A percentile compares a stretch with the other conserved stretches of the same genome.
phyloP scores from a whole-genome alignment of 768 basidiomycete genomes.

The Phallus indusiatus region DNA sequence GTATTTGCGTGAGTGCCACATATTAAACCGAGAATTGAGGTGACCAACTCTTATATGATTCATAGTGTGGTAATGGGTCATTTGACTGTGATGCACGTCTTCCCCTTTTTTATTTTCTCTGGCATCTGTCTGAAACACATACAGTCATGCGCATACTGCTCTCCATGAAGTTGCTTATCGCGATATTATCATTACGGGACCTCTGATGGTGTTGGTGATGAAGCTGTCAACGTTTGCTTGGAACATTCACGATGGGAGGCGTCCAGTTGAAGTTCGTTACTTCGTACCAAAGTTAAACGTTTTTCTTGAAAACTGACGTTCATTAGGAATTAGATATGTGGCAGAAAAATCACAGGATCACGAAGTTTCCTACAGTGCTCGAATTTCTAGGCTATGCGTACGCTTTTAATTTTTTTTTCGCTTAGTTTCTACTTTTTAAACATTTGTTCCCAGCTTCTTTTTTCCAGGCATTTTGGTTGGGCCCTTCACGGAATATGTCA shows the following conservation, averaged over 20 bases:
- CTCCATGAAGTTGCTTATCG: conserved; percentile 57
- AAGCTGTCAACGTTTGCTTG: conserved; percentile 97
- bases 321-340: conserved; percentile 79
- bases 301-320: neutral
- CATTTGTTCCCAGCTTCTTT: conserved; percentile 63
- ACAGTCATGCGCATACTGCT: conserved; percentile 65
- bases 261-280: conserved; percentile 49
- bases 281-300: neutral
- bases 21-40: neutral
- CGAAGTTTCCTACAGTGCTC: conserved; percentile 64
- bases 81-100: conserved; percentile 74
- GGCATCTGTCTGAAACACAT: no score
- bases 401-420: conserved; percentile 25
- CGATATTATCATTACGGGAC: conserved; percentile 79
- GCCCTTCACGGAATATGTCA: conserved; percentile 75
- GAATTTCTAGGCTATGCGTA: conserved; percentile 90
- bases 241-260: conserved; percentile 86
- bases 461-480: conserved; percentile 94
- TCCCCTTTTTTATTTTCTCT: neutral
- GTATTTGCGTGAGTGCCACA: conserved; percentile 60
- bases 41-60: no score
- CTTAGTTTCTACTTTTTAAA: neutral
- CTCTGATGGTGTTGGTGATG: conserved; percentile 96
- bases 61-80: conserved; percentile 81
- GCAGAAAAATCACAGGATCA: conserved; percentile 62